Base-by-base conservation (phyloP, 352 stramenopile genomes). In the Saprolegnia parasitica region DNA sequence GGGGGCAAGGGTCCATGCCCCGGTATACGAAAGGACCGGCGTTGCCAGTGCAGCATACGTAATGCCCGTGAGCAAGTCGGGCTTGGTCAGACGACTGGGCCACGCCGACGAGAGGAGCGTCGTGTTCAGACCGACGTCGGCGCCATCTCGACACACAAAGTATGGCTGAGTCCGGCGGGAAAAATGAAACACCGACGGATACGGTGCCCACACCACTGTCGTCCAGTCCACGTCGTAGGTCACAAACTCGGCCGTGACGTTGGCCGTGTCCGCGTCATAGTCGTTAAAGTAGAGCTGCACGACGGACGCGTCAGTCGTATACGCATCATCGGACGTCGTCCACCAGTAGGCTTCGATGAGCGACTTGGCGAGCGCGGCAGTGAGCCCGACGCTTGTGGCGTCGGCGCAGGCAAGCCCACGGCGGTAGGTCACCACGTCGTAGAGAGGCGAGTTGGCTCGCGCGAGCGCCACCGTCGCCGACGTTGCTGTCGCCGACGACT, bases 211-310 rank as follows among this genome's bases (percentile, higher is more conserved):
- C 15, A 61, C 46, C 1, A 45, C 35, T 1, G 52, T 60, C 10
- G n/a, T 52, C 10, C 61, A 15, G 56, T 50, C 45, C 4, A 70
- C 4, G 2, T 4, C 10, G 5, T 29, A 21, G 2, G 39, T 29
- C 16, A 16, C 9, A 32, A 26, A 70, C 24, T 70, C 63, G 21
- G 29, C 47, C 21, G 63, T 70, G 4, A 70, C 26, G 23, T 24
- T 62, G 63, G 63, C 49, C 23, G 63, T n/a, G 6, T 24, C 23
- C 1, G 20, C n/a, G 23, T 58, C 47, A n/a, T 40, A 61, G 11
- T 32, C 23, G 40, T 61, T 70, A 24, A 70, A 70, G 24, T 50
- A 58, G 0, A 70, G 47, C n/a, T 61, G 63, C 5, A 60, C 23
- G 15, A 37, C 26, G n/a, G 21, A 10, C 4, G 50, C 50, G 9